phyloP scores from a whole-genome alignment of 2,329 filamentous ascomycete species.

The Lachnellula suecica region DNA sequence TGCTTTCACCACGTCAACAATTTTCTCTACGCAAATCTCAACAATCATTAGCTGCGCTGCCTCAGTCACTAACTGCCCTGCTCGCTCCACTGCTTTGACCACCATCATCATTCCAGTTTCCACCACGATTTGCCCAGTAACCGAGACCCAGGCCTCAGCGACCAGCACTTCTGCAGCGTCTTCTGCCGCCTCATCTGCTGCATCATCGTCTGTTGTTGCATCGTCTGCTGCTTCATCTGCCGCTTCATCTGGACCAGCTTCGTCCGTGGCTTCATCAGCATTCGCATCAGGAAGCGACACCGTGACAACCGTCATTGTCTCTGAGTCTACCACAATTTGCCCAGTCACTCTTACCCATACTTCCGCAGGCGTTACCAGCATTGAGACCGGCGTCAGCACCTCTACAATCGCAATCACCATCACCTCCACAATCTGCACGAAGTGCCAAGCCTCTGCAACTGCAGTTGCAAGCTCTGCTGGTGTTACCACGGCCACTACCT shows the following conservation, averaged over 20 bases:
- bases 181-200: not conserved
- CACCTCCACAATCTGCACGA: constrained; percentile 32
- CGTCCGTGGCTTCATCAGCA: not conserved
- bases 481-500: constrained; percentile 3
- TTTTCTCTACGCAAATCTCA: constrained; percentile 48
- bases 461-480: constrained; percentile 13
- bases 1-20: constrained; percentile 37
- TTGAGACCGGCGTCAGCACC: constrained; percentile 24
- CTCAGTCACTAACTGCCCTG: constrained; percentile 50
- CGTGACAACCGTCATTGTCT: constrained; percentile 15
- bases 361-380: constrained; percentile 23
- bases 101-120: constrained; percentile 13
- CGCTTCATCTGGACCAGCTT: not conserved
- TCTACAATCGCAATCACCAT: constrained; percentile 36
- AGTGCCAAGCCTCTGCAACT: too few relatives aligned
- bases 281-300: not conserved
- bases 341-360: constrained; percentile 18
- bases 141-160: not conserved
- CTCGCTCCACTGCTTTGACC: constrained; percentile 14
- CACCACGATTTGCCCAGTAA: constrained; percentile 32
- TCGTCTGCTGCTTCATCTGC: not conserved
- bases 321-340: constrained; percentile 19
- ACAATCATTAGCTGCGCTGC: constrained; percentile 52
- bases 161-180: not conserved
- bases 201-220: not conserved